These are phyloP conservation scores for Magnolia officinalis DNA, from an alignment of 164 flowering plant species.

Conservation along the genomic window DNA sequence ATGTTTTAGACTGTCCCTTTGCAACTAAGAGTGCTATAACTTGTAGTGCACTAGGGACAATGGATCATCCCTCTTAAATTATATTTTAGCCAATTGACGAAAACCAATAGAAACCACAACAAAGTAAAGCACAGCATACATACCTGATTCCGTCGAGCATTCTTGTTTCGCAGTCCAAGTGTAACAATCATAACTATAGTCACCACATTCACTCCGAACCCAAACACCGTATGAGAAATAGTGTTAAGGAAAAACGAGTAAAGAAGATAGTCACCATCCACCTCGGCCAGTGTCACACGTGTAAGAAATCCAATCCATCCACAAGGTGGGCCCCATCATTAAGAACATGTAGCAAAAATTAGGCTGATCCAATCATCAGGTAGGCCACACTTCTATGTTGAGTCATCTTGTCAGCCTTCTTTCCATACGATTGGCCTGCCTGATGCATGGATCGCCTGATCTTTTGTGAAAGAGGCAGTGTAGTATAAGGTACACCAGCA, in stretches of 20 bases:
- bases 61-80: not conserved
- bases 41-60: not conserved
- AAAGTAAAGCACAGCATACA: not conserved
- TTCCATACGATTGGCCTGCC: no score
- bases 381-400: no score
- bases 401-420: no score
- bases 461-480: no score
- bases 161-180: constrained; percentile 34
- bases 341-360: no score
- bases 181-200: constrained; percentile 40
- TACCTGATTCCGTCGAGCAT: constrained; percentile 12
- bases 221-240: constrained; percentile 43
- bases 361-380: no score
- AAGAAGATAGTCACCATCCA: constrained; percentile 54
- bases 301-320: not conserved
- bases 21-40: not conserved
- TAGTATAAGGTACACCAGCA: no score
- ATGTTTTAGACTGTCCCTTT: not conserved
- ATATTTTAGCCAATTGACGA: not conserved
- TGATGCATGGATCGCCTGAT: no score
- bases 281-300: not conserved
- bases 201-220: constrained; percentile 54
- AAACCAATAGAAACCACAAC: not conserved
- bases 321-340: not conserved
- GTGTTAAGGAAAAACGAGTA: constrained; percentile 33